Percentiles rank a stretch among this genome's conserved stretches.
Evolutionary conservation across 2,329 filamentous ascomycete species (phyloP).

Genomic region (Talaromyces amestolkiae): DNA sequence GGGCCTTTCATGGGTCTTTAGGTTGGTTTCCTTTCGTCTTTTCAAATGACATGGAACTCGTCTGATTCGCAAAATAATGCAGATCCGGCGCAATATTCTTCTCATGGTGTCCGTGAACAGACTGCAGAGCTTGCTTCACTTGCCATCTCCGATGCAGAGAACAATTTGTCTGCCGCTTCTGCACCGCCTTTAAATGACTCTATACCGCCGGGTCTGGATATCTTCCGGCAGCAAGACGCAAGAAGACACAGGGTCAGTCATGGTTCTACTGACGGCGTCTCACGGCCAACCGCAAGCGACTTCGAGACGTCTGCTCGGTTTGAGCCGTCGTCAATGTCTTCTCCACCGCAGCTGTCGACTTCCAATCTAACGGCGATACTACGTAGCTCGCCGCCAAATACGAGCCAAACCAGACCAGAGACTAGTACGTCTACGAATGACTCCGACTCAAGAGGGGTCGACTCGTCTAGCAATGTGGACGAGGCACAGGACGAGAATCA

Average conservation of each 20-base stretch:
- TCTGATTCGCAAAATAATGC: slow-evolving; percentile 25
- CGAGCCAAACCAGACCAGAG: slow-evolving; percentile 20
- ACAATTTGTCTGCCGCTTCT: slow-evolving; percentile 28
- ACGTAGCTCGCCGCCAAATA: slow-evolving; percentile 37
- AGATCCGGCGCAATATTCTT: slow-evolving; percentile 71
- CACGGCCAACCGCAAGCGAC: background rate
- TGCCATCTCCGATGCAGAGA: slow-evolving; percentile 61
- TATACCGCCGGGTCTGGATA: slow-evolving; percentile 31
- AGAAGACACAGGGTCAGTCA: background rate
- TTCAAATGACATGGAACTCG: background rate
- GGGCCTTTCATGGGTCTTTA: slow-evolving; percentile 43
- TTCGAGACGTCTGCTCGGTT: background rate
- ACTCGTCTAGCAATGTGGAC: slow-evolving; percentile 19
- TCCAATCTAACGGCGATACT: slow-evolving; percentile 53
- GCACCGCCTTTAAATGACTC: slow-evolving; percentile 27
- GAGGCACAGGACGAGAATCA: slow-evolving; percentile 26
- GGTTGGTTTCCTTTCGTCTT: slow-evolving; percentile 28
- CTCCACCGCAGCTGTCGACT: slow-evolving; percentile 27
- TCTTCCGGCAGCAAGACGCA: slow-evolving; percentile 26
- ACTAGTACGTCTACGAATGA: slow-evolving; percentile 25
- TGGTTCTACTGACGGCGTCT: slow-evolving; percentile 20
- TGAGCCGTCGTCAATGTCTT: slow-evolving; percentile 7
- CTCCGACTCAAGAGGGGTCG: background rate
- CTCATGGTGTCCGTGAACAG: slow-evolving; percentile 75
- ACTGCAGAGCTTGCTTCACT: slow-evolving; percentile 84